Evolutionary conservation across 1,284 basidiomycete genomes (phyloP), one percentile per base, ranked within the genome.

Genomic region (Peniophora sp.): DNA sequence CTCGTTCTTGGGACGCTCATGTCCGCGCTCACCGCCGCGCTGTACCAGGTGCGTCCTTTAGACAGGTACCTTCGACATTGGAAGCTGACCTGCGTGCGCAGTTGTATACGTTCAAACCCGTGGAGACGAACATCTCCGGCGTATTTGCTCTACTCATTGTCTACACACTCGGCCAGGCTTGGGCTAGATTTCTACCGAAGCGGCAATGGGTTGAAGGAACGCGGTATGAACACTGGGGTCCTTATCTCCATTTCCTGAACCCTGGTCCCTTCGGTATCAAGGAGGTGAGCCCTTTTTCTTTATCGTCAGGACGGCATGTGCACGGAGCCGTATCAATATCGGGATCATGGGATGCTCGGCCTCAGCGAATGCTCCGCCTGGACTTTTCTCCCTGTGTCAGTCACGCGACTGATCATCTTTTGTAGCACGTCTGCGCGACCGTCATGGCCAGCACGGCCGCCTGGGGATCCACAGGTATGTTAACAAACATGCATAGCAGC

Each of bases 21-120:
- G 54, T 75, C 79, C 20, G 77, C 73, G 12, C 66, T 83, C 23
- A 73, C 77, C 25, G 74, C 82, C 47, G 73, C 77, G 12, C 59
- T 78, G 34, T 64, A 63, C 53, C 69, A 79, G 72, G 72, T 75
- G 19, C 38, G 12, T 25, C 11, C 35, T 14, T 10, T 16, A 9
- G 19, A 8, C 17, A 34, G 25, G 19, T 0, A n/a, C n/a, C 16
- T 6, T 6, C 9, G 10, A 10, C 19, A 22, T 47, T 25, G 10
- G 48, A 46, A 23, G 8, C 20, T 34, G 6, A 32, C 24, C 49
- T 24, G 2, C 44, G 16, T 20, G 38, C 38, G 38, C 8, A 41
- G 78, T 80, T 81, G 27, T 82, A 79, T 57, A 58, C 72, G 12
- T 85, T 84, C 66, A 85, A 85, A 58, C 83, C 83, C 0, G 65